Evolutionary conservation across 345 rosid genomes (phyloP), one percentile per base, ranked within the genome.

Genomic region (Acer negundo): DNA sequence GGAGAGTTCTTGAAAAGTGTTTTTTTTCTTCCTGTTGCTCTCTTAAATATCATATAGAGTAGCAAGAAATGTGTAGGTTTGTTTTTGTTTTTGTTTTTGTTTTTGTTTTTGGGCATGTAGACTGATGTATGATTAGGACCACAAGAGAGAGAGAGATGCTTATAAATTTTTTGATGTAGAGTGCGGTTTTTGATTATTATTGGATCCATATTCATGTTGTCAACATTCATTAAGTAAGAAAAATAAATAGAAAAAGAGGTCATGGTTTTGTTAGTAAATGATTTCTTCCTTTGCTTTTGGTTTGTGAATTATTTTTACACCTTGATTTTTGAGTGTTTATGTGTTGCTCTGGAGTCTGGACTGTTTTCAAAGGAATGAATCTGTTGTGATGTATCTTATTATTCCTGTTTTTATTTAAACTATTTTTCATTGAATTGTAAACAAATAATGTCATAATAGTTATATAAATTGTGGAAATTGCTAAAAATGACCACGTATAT

Each of bases 81-180:
- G 0, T 35, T 35, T 35, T 35, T 31, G 4, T 2, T n/a, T 46
- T 62, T 66, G 0, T 35, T 35, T 35, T 35, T 31, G 4, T 2
- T n/a, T 46, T 62, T 31, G 4, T 2, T n/a, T 46, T 55, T 56
- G 17, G 7, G 63, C 61, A 44, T 28, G 15, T 40, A 13, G 38
- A 9, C 64, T 42, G 67, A 66, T 22, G 65, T 47, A 19, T 19
- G 5, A 28, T 6, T 44, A 63, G 67, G 49, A 40, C 5, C 40
- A 16, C n/a, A 4, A 16, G 17, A 49, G 53, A 61, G n/a, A 62
- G 75, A 55, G 42, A 38, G 24, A 24, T 22, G 71, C 31, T 73
- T 73, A 76, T 75, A 65, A 69, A 64, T 13, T 3, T 78, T 80
- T 85, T 82, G 69, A 3, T 80, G 26, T 46, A 42, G 40, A 53